phyloP scores from a whole-genome alignment of 768 basidiomycete genomes.

The Strobilomyces dryophilus region DNA sequence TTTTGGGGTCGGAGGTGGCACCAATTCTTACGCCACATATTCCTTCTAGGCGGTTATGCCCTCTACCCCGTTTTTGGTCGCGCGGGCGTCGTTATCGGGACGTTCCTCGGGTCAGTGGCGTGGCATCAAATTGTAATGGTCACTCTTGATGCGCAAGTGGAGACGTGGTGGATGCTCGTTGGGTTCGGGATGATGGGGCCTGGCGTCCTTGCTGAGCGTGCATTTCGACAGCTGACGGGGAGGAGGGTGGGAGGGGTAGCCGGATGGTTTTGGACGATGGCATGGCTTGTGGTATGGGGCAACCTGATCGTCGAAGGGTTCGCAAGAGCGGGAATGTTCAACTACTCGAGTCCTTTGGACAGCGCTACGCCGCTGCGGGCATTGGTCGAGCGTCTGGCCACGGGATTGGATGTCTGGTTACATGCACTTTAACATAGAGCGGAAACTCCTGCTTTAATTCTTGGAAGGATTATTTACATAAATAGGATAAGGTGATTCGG shows the following conservation, averaged over 20 bases:
- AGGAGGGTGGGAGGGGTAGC: neutral
- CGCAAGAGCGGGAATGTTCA: neutral
- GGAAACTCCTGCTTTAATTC: neutral
- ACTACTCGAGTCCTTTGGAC: neutral
- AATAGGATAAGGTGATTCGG: neutral
- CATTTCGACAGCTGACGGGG: neutral
- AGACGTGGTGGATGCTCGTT: neutral
- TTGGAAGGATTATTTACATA: neutral
- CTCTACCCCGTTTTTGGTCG: neutral
- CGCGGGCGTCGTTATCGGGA: neutral
- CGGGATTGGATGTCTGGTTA: neutral
- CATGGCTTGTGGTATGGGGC: neutral
- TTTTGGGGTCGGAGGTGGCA: constrained; percentile 3
- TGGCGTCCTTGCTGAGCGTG: neutral
- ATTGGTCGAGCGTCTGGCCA: neutral
- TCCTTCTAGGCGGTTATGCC: neutral
- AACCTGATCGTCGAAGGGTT: neutral
- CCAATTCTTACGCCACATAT: neutral
- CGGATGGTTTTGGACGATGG: neutral
- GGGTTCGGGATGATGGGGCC: neutral
- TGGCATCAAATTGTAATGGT: neutral
- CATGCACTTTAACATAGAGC: neutral
- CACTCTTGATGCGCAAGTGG: neutral
- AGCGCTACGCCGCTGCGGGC: neutral
- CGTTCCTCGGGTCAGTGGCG: neutral